phyloP scores from a whole-genome alignment of 2,329 filamentous ascomycete genomes.

The Arthrobotrys pseudoclavata region DNA sequence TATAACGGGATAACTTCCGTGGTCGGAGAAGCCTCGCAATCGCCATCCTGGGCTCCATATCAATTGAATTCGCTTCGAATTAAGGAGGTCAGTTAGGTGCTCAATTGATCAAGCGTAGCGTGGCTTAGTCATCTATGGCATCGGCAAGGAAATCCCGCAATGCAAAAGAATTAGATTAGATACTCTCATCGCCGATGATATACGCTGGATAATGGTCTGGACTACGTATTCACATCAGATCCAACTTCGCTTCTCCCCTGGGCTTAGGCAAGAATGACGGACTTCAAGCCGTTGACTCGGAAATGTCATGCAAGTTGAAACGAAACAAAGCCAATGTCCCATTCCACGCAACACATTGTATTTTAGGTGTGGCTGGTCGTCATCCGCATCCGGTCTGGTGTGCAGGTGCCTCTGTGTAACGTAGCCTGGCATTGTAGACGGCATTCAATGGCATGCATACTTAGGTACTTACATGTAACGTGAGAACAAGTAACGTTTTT shows the following conservation, averaged over 20 bases:
- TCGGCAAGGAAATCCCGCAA: constrained; percentile 12
- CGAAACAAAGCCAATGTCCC: not conserved
- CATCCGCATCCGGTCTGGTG: not conserved
- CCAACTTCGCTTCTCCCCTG: not conserved
- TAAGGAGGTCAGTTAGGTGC: not conserved
- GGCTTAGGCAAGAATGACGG: not conserved
- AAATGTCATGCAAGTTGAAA: not conserved
- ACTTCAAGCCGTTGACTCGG: not conserved
- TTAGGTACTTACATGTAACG: not conserved
- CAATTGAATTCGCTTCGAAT: not conserved
- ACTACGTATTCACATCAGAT: not conserved
- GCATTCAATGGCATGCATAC: too few species aligned
- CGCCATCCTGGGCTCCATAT: not conserved
- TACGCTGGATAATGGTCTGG: not conserved
- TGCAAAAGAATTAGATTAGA: not conserved
- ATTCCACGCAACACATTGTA: constrained; percentile 4
- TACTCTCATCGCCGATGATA: not conserved
- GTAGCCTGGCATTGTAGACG: not conserved
- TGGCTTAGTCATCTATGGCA: not conserved
- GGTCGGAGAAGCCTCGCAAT: not conserved
- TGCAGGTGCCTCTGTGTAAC: constrained; percentile 8
- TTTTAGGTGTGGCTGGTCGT: constrained; percentile 19
- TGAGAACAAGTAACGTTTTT: not conserved
- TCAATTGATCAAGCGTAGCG: not conserved
- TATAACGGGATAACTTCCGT: not conserved